Evolutionary conservation across 345 rosid species (phyloP), one percentile per base, ranked within the genome.

Genomic region (Aquilaria sinensis): DNA sequence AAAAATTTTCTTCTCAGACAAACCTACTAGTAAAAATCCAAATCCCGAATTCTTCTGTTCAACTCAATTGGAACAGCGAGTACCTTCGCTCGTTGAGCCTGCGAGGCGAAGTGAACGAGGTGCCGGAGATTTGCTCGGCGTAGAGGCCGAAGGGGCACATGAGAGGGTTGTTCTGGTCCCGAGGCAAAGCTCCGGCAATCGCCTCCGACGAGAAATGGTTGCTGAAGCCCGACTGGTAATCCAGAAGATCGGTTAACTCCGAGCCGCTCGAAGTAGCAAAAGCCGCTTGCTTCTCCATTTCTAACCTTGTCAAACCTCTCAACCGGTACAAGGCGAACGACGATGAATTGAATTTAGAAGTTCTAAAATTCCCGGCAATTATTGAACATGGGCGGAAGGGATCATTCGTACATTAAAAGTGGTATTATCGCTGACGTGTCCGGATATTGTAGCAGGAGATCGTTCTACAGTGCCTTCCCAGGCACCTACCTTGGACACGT

Each of bases 41-140:
- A 34, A 34, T 1, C 41, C 41, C 41, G 41, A 34, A 34, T 34
- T 3, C 41, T 34, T 34, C 41, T 3, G 41, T 34, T 3, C 41
- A 34, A 6, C 41, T 34, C 41, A 34, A 34, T 34, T 8, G 4
- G 43, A 37, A 37, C 8, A 5, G 2, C 4, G 1, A 37, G 43
- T 12, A 86, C 97, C 92, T 92, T 76, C 94, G 87, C 13, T 69
- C 92, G 63, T 86, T 93, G 61, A 81, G 85, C 66, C 74, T 80
- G 64, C 97, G 93, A 66, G 97, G 97, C 4, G 96, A 80, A 60
- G 98, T 93, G 81, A 93, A 93, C 56, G 98, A 86, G 49, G 98
- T 78, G 55, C 98, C 98, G 49, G 98, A 93, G 68, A 93, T 79
- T 83, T 93, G 98, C 77, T 93, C 97, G 55, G 98, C 96, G 70